Evolutionary conservation across 2,329 filamentous ascomycete genomes (phyloP).

Genomic region (Exophiala bonariae): DNA sequence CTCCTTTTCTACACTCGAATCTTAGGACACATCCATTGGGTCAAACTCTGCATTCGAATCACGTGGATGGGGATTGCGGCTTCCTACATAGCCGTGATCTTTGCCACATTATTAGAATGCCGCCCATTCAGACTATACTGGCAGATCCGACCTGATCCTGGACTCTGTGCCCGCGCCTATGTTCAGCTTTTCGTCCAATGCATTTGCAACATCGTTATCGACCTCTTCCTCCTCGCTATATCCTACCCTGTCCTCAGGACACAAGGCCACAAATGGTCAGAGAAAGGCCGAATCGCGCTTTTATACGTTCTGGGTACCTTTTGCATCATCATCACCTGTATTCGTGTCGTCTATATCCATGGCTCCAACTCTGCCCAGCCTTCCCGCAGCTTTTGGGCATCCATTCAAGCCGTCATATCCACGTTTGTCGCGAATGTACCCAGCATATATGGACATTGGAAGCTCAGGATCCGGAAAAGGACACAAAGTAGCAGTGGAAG

Average conservation of each 20-base stretch:
- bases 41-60: conserved; percentile 23
- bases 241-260: conserved; percentile 32
- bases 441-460: conserved; percentile 31
- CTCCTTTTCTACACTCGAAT: conserved; percentile 29
- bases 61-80: conserved; percentile 31
- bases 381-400: conserved; percentile 40
- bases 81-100: conserved; percentile 35
- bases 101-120: conserved; percentile 38
- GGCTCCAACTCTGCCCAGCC: conserved; percentile 36
- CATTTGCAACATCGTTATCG: conserved; percentile 36
- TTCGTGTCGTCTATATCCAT: conserved; percentile 40
- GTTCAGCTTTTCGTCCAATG: conserved; percentile 36
- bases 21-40: conserved; percentile 22
- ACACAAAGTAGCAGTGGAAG: too few relatives aligned
- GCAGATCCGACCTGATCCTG: conserved; percentile 51
- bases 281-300: conserved; percentile 33
- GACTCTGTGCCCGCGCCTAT: conserved; percentile 35
- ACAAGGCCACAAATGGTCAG: conserved; percentile 16
- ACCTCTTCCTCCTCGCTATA: conserved; percentile 31
- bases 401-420: conserved; percentile 36
- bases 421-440: conserved; percentile 40
- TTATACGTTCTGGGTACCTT: conserved; percentile 42
- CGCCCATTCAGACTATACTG: conserved; percentile 56
- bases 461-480: too few relatives aligned
- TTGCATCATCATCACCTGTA: conserved; percentile 41